These are phyloP conservation scores for Paecilomyces fulvus DNA, from an alignment of 2,329 filamentous ascomycete genomes.

Conservation along the genomic window DNA sequence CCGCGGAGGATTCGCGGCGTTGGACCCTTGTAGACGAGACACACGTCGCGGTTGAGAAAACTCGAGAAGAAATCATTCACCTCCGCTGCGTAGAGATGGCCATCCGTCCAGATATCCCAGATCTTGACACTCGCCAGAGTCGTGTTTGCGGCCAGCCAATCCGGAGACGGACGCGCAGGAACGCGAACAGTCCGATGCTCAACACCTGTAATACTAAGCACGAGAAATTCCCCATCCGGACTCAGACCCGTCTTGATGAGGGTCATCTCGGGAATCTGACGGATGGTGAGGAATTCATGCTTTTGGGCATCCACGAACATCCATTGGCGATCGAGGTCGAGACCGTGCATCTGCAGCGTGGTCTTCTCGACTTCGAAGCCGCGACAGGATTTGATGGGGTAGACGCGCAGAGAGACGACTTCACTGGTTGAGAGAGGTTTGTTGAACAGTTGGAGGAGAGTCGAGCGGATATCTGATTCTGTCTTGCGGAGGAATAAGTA, in stretches of 20 bases:
- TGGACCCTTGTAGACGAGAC: constrained; percentile 55
- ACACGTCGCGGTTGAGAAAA: constrained; percentile 49
- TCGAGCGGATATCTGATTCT: not conserved
- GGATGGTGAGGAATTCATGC: constrained; percentile 54
- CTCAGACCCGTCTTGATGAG: constrained; percentile 49
- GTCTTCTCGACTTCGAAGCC: constrained; percentile 48
- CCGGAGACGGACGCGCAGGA: constrained; percentile 45
- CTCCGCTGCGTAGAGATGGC: constrained; percentile 43
- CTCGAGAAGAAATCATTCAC: constrained; percentile 47
- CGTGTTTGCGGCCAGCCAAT: constrained; percentile 50
- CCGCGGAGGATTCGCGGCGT: constrained; percentile 46
- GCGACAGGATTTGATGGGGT: constrained; percentile 60
- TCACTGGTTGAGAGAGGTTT: constrained; percentile 8
- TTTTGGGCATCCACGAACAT: constrained; percentile 53
- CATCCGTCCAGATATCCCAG: constrained; percentile 52
- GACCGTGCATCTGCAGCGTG: constrained; percentile 46
- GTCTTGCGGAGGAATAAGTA: not conserved
- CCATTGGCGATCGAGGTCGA: constrained; percentile 57
- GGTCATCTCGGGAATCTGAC: constrained; percentile 53
- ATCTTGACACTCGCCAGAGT: constrained; percentile 44
- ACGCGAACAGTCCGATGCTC: constrained; percentile 40
- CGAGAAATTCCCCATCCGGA: constrained; percentile 37
- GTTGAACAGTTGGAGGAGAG: not conserved
- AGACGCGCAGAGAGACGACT: constrained; percentile 43
- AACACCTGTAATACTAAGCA: constrained; percentile 38